Percentiles rank a stretch among this genome's conserved stretches.
Evolutionary conservation across 305 asterid genomes (phyloP).

Genomic region (Fraxinus paxiana): DNA sequence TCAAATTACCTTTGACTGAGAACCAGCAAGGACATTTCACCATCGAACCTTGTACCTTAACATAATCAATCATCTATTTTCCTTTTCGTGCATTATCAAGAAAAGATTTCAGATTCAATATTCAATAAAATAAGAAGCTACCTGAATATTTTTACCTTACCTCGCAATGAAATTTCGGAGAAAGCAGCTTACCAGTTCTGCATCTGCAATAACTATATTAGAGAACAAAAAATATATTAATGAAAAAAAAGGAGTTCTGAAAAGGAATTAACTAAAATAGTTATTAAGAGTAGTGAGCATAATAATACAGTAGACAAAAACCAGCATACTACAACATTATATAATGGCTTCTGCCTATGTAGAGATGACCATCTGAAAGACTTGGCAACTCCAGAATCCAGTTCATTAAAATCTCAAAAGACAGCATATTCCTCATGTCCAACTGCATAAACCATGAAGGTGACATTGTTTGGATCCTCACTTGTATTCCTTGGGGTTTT

Average conservation of each 20-base stretch:
- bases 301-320: not conserved
- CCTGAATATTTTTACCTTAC: not conserved
- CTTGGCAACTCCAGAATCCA: conserved; percentile 1
- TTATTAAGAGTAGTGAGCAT: not conserved
- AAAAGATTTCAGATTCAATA: not conserved
- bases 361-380: not conserved
- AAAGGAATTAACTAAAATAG: not conserved
- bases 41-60: not conserved
- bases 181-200: not conserved
- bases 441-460: not conserved
- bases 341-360: not conserved
- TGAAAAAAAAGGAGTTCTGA: not conserved
- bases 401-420: not conserved
- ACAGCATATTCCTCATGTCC: not conserved
- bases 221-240: not conserved
- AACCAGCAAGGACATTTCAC: not conserved
- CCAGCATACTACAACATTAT: not conserved
- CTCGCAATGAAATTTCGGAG: not conserved
- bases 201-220: not conserved
- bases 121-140: not conserved
- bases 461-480: not conserved
- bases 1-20: not conserved
- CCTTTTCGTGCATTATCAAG: not conserved
- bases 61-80: not conserved
- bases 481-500: not conserved